Percentiles rank a stretch among this genome's conserved stretches.
These are phyloP conservation scores for Lentinula sp. DNA, from an alignment of 768 basidiomycete species.

Conservation along the genomic window DNA sequence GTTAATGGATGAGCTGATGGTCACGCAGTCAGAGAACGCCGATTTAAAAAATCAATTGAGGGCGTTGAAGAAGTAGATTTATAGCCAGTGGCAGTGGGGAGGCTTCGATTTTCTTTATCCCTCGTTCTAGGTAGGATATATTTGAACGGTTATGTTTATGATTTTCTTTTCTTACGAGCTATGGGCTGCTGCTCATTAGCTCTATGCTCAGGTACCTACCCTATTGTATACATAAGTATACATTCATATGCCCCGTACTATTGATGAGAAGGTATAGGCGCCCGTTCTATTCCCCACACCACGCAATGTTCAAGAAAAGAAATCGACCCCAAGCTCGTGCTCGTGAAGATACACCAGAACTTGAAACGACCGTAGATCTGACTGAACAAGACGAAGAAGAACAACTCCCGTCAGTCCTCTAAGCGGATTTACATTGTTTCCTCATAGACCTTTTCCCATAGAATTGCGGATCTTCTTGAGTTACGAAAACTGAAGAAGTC, in stretches of 20 bases:
- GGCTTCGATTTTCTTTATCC: too few species aligned
- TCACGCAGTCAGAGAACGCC: conserved; percentile 74
- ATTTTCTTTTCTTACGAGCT: too few species aligned
- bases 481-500: conserved; percentile 69
- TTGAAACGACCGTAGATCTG: conserved; percentile 30
- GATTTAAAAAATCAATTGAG: conserved; percentile 67
- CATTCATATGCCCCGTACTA: too few species aligned
- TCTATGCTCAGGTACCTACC: too few species aligned
- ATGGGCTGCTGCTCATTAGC: too few species aligned
- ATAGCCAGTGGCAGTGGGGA: background rate
- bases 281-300: background rate
- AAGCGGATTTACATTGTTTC: background rate
- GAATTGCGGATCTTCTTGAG: conserved; percentile 80
- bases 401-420: conserved; percentile 43
- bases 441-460: conserved; percentile 18
- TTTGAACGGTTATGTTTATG: background rate
- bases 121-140: background rate
- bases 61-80: conserved; percentile 39
- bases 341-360: conserved; percentile 43
- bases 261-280: background rate
- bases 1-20: conserved; percentile 84
- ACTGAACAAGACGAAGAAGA: conserved; percentile 29
- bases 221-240: too few species aligned
- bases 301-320: conserved; percentile 69
- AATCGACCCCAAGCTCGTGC: conserved; percentile 55